Percentiles rank a stretch among this genome's conserved stretches.
Evolutionary conservation across 805 yeast genomes (phyloP).

Genomic region (Candida caryicola): DNA sequence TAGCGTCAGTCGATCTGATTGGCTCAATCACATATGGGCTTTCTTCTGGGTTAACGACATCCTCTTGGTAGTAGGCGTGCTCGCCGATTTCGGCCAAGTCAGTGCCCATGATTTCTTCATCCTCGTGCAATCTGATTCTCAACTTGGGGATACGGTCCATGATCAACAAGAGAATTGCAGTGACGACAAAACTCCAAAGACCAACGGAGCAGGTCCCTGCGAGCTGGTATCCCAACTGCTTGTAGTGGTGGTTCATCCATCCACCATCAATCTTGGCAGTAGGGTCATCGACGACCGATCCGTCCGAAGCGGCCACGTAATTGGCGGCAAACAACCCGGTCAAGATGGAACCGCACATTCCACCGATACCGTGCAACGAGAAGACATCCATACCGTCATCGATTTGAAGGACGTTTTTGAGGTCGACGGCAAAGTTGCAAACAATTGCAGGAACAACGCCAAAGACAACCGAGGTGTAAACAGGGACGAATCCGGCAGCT

Average conservation of each 20-base stretch:
- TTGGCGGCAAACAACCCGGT: conserved; percentile 94
- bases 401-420: conserved; percentile 66
- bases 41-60: conserved; percentile 19
- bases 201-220: conserved; percentile 73
- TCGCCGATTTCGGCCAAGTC: conserved; percentile 92
- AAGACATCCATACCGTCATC: conserved; percentile 96
- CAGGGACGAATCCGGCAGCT: conserved; percentile 94
- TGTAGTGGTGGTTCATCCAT: conserved; percentile 80
- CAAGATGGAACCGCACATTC: conserved; percentile 74
- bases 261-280: conserved; percentile 62
- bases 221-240: conserved; percentile 83
- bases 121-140: conserved; percentile 77
- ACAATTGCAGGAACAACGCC: conserved; percentile 75
- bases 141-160: conserved; percentile 80
- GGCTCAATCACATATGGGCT: conserved; percentile 70
- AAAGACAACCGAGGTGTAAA: conserved; percentile 81
- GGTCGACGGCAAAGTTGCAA: conserved; percentile 83
- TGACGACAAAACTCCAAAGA: conserved; percentile 72
- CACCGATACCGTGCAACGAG: conserved; percentile 93
- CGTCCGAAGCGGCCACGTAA: conserved; percentile 83
- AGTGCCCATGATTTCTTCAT: conserved; percentile 84
- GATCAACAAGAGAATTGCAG: conserved; percentile 60
- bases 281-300: conserved; percentile 41
- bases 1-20: conserved; percentile 56
- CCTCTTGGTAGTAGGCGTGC: conserved; percentile 67